Percentiles rank a stretch among this genome's conserved stretches.
These are phyloP conservation scores for Penicillium crystallinum DNA, from an alignment of 495 filamentous ascomycete species.

Conservation along the genomic window DNA sequence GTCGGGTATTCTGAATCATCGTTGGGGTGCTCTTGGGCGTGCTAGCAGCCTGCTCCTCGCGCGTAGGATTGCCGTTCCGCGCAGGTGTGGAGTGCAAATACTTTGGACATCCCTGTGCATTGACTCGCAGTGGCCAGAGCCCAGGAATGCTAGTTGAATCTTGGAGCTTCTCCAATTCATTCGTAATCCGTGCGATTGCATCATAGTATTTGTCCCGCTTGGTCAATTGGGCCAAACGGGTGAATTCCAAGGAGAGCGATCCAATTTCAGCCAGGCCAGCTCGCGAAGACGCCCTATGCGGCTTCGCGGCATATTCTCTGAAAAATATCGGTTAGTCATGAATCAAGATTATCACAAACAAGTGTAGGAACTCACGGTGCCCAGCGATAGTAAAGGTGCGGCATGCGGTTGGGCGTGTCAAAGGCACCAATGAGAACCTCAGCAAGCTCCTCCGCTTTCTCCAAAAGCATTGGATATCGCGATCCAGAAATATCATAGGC, in stretches of 20 bases:
- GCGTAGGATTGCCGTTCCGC: constrained; percentile 1
- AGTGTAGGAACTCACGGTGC: constrained; percentile 51
- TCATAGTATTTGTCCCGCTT: constrained; percentile 87
- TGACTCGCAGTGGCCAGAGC: constrained; percentile 76
- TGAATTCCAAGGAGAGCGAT: constrained; percentile 91
- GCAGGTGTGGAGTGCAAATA: constrained; percentile 22
- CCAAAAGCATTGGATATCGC: constrained; percentile 63
- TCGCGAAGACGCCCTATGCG: constrained; percentile 57
- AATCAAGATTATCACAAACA: background rate
- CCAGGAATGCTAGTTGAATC: constrained; percentile 68
- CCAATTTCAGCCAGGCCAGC: constrained; percentile 81
- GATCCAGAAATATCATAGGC: constrained; percentile 76
- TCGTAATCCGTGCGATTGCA: constrained; percentile 85
- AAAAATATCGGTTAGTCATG: constrained; percentile 5
- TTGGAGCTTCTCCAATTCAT: constrained; percentile 79
- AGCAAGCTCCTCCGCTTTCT: constrained; percentile 83
- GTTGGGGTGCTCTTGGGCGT: background rate
- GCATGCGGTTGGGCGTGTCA: constrained; percentile 97
- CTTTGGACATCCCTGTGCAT: constrained; percentile 65
- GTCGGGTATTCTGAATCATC: constrained; percentile 11
- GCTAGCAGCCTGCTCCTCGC: background rate
- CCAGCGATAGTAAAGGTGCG: constrained; percentile 81
- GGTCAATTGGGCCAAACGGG: constrained; percentile 86
- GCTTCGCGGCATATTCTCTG: constrained; percentile 54
- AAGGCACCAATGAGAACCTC: constrained; percentile 89